Conservation (phyloP, 139 green algal species). For the Volvox africanus region DNA sequence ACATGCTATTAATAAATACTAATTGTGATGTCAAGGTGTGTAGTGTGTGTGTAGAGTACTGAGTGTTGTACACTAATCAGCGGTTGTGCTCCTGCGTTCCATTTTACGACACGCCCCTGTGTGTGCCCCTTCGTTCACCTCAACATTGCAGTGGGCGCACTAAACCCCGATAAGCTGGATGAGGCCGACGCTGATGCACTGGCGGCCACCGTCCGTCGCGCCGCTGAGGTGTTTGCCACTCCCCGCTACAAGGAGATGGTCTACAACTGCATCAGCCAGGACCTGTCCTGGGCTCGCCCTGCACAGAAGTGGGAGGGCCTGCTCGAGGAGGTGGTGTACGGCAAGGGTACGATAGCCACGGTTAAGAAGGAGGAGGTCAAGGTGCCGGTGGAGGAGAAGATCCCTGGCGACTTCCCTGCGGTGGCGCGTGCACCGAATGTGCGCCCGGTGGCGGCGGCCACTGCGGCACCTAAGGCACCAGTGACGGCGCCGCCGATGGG, state of each 20-base stretch:
- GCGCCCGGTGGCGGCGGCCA: neutral
- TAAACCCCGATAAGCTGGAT: slow-evolving; percentile 85
- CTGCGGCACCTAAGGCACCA: neutral
- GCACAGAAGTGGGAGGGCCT: slow-evolving; percentile 95
- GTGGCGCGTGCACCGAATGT: slow-evolving; percentile 22
- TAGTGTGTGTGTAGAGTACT: too few relatives aligned
- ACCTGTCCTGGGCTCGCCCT: slow-evolving; percentile 94
- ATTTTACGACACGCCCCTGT: too few relatives aligned
- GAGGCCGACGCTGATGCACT: slow-evolving; percentile 86
- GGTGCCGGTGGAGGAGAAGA: slow-evolving; percentile 59
- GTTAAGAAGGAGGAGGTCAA: slow-evolving; percentile 52
- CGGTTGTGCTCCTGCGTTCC: too few relatives aligned
- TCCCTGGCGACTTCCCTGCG: slow-evolving; percentile 47
- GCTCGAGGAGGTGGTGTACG: slow-evolving; percentile 75
- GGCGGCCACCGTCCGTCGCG: slow-evolving; percentile 73
- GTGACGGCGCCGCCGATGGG: slow-evolving; percentile 15
- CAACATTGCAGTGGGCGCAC: slow-evolving; percentile 70
- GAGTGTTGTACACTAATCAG: too few relatives aligned
- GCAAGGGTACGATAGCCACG: slow-evolving; percentile 3
- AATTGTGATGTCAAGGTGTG: too few relatives aligned
- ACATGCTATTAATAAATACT: too few relatives aligned
- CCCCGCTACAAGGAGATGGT: slow-evolving; percentile 90
- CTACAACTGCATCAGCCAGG: slow-evolving; percentile 88
- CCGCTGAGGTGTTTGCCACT: slow-evolving; percentile 77
- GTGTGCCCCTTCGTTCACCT: too few relatives aligned